These are phyloP conservation scores for Cocos nucifera DNA, from an alignment of 176 grass and related monocot species.

Conservation along the genomic window DNA sequence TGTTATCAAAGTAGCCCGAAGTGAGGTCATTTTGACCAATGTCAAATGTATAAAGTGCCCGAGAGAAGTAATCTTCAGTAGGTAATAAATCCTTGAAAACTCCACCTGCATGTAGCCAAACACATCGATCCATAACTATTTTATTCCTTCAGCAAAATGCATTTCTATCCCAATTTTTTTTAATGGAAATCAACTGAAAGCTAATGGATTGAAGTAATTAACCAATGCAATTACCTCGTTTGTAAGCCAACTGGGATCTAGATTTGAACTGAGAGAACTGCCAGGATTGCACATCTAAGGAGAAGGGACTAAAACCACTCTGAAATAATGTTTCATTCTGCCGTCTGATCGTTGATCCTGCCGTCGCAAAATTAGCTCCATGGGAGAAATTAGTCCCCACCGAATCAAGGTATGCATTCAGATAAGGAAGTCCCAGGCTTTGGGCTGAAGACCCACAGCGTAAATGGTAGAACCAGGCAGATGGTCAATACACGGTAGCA, in stretches of 20 bases:
- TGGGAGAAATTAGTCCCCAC: constrained; percentile 76
- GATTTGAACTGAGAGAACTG: constrained; percentile 72
- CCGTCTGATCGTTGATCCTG: constrained; percentile 68
- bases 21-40: constrained; percentile 97
- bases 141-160: too few species aligned
- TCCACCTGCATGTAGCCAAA: constrained; percentile 29
- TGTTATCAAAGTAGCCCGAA: constrained; percentile 55
- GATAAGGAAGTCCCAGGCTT: constrained; percentile 56
- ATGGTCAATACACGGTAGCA: too few species aligned
- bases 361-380: constrained; percentile 87
- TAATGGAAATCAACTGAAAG: too few species aligned
- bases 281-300: constrained; percentile 82
- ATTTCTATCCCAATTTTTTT: too few species aligned
- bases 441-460: constrained; percentile 32
- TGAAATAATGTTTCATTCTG: constrained; percentile 66
- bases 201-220: too few species aligned
- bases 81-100: constrained; percentile 63
- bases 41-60: constrained; percentile 91
- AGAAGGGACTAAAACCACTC: constrained; percentile 78
- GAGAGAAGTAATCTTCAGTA: constrained; percentile 60
- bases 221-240: too few species aligned
- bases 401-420: constrained; percentile 82
- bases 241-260: background rate
- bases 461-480: background rate
- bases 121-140: too few species aligned